phyloP scores from a whole-genome alignment of 2,329 filamentous ascomycete genomes.

The Exophiala calicioides region DNA sequence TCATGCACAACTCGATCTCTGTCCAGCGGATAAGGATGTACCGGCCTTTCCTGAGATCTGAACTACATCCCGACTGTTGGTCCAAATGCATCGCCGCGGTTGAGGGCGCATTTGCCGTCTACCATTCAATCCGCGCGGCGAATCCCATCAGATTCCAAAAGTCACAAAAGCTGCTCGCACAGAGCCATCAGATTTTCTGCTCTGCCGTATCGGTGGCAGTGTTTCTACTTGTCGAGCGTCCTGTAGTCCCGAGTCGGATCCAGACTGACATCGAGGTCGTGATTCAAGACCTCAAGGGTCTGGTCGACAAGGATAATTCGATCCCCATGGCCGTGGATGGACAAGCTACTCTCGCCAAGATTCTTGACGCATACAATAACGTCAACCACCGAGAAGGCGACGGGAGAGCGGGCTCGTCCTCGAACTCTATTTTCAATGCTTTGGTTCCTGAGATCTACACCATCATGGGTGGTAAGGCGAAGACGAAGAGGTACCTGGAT shows the following conservation, averaged over 20 bases:
- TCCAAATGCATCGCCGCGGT: conserved; percentile 22
- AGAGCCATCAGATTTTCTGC: conserved; percentile 34
- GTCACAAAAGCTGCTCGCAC: conserved; percentile 31
- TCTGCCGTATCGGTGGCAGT: conserved; percentile 34
- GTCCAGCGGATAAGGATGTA: conserved; percentile 35
- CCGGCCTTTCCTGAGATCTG: conserved; percentile 32
- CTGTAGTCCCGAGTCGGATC: conserved; percentile 1
- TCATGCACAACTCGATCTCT: conserved; percentile 34
- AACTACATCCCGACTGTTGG: conserved; percentile 22
- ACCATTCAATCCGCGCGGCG: conserved; percentile 31
- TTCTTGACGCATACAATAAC: conserved; percentile 33
- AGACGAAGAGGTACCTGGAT: conserved; percentile 31
- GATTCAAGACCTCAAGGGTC: conserved; percentile 30
- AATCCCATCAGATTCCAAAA: conserved; percentile 27
- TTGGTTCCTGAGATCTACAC: conserved; percentile 32
- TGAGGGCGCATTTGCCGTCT: conserved; percentile 32
- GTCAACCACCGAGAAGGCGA: conserved; percentile 15
- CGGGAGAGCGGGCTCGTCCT: neutral
- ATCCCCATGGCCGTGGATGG: conserved; percentile 31
- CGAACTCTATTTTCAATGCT: conserved; percentile 10
- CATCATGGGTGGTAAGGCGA: conserved; percentile 34
- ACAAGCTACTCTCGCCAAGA: conserved; percentile 31
- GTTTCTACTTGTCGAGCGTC: conserved; percentile 34
- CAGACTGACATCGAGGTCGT: conserved; percentile 33
- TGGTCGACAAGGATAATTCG: conserved; percentile 22